Evolutionary conservation across 768 basidiomycete genomes (phyloP), one percentile per base, ranked within the genome.

Genomic region (Coprinellus aureogranulatus): DNA sequence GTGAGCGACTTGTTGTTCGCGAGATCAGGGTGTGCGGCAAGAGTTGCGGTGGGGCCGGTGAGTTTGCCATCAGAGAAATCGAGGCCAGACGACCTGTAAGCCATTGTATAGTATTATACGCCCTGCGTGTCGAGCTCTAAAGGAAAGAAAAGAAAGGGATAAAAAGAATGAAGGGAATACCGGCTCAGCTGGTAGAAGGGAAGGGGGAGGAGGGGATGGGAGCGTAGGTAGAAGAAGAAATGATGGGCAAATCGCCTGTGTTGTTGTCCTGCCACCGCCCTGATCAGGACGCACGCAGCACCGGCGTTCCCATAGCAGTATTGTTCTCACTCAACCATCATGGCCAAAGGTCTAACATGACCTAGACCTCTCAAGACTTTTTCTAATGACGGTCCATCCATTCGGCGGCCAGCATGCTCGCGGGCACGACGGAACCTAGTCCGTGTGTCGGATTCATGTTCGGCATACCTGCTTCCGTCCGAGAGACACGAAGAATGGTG

Each of bases 61-160:
- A 45, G 22, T 58, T 71, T 77, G 69, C 72, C 71, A 64, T 89
- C 88, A 30, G 83, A 82, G 67, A 88, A 89, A 72, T 90, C 89
- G 66, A 87, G 81, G 59, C 79, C 83, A 34, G 87, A 88, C 16
- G 77, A 81, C 37, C 81, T 82, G 60, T 79, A 81, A 42, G 67
- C 60, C 54, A 67, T 48, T 72, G 74, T 74, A 22, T 48, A 72
- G 74, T 74, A 22, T 23, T 52, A 31, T 23, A 39, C 50, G 53
- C 53, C 41, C 53, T 31, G 39, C 44, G 41, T 30, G 31, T 23
- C 30, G 30, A 30, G 39, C 31, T 53, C n/a, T 26, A 25, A 53
- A 46, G 20, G 37, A 44, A n/a, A 22, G 28, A 42, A 41, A 27
- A 12, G 28, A 44, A 41, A 37, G 31, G 12, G n/a, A 22, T 9